Conservation (phyloP, 352 stramenopile species). For the Aphanomyces stellatus region DNA sequence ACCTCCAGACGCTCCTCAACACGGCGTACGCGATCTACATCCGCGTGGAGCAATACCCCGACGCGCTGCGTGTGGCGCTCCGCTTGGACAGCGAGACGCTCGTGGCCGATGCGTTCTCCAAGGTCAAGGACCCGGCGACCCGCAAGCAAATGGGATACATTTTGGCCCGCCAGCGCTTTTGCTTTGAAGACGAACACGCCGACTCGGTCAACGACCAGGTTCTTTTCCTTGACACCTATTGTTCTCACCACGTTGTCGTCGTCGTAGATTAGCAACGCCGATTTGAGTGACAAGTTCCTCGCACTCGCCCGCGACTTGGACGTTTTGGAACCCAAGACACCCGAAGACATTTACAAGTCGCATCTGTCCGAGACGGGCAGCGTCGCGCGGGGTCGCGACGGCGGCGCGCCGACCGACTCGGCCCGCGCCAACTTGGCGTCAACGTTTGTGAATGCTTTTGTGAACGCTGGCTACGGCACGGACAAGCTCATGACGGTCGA, state of each 20-base stretch:
- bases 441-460: constrained; percentile 99
- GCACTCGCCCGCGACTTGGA: constrained; percentile 95
- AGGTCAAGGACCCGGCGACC: constrained; percentile 53
- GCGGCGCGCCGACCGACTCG: constrained; percentile 86
- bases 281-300: constrained; percentile 95
- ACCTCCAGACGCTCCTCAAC: constrained; percentile 86
- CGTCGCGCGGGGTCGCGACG: constrained; percentile 59
- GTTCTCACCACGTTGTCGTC: constrained; percentile 43
- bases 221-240: background rate
- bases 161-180: constrained; percentile 91
- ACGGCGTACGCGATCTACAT: constrained; percentile 95
- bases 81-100: constrained; percentile 81
- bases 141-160: constrained; percentile 94
- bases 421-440: constrained; percentile 97
- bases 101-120: constrained; percentile 67
- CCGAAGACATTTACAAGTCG: constrained; percentile 99
- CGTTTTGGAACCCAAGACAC: constrained; percentile 95
- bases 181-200: constrained; percentile 91
- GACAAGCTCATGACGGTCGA: constrained; percentile 95
- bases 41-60: constrained; percentile 89
- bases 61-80: constrained; percentile 96
- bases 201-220: constrained; percentile 82
- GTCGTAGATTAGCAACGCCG: constrained; percentile 90
- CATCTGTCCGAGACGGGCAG: constrained; percentile 95
- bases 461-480: constrained; percentile 97